A percentile compares a stretch with the other conserved stretches of the same genome.
phyloP scores from a whole-genome alignment of 2,329 filamentous ascomycete species.

The Colletotrichum tropicale region DNA sequence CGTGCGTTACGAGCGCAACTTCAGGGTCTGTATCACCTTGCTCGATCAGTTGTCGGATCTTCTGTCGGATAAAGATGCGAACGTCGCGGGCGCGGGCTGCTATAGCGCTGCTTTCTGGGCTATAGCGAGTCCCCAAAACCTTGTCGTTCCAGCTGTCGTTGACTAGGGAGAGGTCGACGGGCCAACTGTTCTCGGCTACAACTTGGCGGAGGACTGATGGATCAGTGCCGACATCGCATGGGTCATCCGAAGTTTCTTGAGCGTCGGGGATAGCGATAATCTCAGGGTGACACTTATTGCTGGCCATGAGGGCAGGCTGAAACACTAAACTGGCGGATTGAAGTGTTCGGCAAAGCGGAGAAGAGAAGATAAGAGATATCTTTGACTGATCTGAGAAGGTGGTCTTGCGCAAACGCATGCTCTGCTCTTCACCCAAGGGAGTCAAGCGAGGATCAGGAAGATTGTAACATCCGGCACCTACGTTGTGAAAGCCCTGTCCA shows the following conservation, averaged over 20 bases:
- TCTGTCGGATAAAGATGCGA: background rate
- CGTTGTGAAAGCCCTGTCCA: background rate
- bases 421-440: background rate
- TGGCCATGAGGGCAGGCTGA: background rate
- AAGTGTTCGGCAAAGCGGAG: background rate
- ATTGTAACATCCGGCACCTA: background rate
- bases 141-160: background rate
- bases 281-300: background rate
- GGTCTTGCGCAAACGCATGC: background rate
- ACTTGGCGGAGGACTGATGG: background rate
- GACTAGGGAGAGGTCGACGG: background rate
- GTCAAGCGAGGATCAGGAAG: background rate
- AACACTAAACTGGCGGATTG: background rate
- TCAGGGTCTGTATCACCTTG: background rate
- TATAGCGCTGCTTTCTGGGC: background rate
- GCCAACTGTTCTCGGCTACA: background rate
- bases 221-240: background rate
- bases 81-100: background rate
- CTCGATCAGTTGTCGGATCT: background rate
- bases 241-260: background rate
- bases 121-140: background rate
- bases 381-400: background rate
- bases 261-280: background rate
- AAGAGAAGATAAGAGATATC: background rate
- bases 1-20: background rate